phyloP scores from a whole-genome alignment of 2,329 filamentous ascomycete genomes.

The Botrytis porri region DNA sequence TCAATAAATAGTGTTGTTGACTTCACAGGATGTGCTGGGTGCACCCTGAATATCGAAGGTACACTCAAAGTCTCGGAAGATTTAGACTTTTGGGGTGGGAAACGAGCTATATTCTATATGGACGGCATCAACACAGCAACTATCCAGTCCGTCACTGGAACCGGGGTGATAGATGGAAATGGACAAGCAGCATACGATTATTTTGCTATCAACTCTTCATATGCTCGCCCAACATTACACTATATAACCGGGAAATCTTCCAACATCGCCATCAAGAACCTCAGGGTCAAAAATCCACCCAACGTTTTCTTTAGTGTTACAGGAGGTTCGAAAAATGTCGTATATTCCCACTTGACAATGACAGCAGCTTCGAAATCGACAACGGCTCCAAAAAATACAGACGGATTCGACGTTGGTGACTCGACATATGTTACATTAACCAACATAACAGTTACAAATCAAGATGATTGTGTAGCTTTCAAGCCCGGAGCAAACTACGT shows the following conservation, averaged over 20 bases:
- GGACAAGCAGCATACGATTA: constrained; percentile 45
- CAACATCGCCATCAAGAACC: constrained; percentile 41
- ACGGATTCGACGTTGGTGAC: constrained; percentile 49
- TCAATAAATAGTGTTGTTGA: constrained; percentile 44
- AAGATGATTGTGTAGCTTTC: constrained; percentile 58
- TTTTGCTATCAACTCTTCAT: constrained; percentile 42
- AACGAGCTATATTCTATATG: constrained; percentile 42
- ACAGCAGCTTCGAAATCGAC: constrained; percentile 42
- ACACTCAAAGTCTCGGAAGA: constrained; percentile 42
- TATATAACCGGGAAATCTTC: constrained; percentile 41
- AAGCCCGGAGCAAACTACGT: constrained; percentile 51
- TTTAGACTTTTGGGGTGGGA: constrained; percentile 44
- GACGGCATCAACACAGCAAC: constrained; percentile 41
- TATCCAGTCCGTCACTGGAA: constrained; percentile 42
- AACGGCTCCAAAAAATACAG: constrained; percentile 50
- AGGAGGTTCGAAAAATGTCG: constrained; percentile 39
- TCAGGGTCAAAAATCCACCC: constrained; percentile 44
- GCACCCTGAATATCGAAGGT: constrained; percentile 48
- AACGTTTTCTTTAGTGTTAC: constrained; percentile 46
- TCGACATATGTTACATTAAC: constrained; percentile 48
- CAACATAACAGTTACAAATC: constrained; percentile 51
- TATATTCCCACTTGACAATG: constrained; percentile 41
- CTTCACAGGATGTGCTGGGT: constrained; percentile 44
- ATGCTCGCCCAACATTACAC: constrained; percentile 43
- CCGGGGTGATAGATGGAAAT: constrained; percentile 47